Base-by-base conservation (phyloP, 2,329 filamentous ascomycete genomes). In the Aspergillus luchuensis region DNA sequence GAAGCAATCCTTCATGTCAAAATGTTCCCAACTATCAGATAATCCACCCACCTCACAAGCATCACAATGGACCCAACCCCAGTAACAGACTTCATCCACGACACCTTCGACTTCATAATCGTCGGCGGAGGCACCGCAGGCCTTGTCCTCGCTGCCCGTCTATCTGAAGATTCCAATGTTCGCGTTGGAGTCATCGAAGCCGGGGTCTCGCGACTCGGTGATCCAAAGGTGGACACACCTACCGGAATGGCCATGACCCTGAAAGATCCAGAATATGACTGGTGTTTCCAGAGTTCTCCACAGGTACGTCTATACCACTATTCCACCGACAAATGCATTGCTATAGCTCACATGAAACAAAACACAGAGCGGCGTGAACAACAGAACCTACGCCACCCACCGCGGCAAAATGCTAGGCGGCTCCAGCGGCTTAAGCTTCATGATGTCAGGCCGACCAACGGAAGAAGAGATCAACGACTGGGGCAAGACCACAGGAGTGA, bases 321-420 rank as follows among this genome's bases (percentile, higher is more conserved):
- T 76, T 80, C 1, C 65, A 73, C 10, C 5, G 4, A 30, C 10
- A 0, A 36, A 1, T 5, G 0, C 4, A 33, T 1, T 2, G 1
- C 11, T 1, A 36, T 2, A 6, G 11, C 30, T 36, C 11, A 36
- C 30, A 5, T 5, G 11, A 11, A 13, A 2, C 11, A 13, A 13
- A 13, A 13, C 4, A 5, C 11, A 36, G 30, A 36, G 10, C 30
- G 11, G 30, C 30, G 30, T 5, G 5, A 36, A 36, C 30, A 36
- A 36, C 30, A 11, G 5, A 36, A 36, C 30, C 30, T 36, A 36
- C 30, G 11, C 30, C 30, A 36, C 30, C 10, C 30, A 3, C 77
- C 82, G 11, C 5, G 82, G 80, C 36, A 80, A 80, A 54, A 79
- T 82, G 0, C 73, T 85, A 0, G 82, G 82, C 5, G 83, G 82